Base-by-base conservation (phyloP, 2,329 filamentous ascomycete species). In the Fusarium brevicatenulatum region DNA sequence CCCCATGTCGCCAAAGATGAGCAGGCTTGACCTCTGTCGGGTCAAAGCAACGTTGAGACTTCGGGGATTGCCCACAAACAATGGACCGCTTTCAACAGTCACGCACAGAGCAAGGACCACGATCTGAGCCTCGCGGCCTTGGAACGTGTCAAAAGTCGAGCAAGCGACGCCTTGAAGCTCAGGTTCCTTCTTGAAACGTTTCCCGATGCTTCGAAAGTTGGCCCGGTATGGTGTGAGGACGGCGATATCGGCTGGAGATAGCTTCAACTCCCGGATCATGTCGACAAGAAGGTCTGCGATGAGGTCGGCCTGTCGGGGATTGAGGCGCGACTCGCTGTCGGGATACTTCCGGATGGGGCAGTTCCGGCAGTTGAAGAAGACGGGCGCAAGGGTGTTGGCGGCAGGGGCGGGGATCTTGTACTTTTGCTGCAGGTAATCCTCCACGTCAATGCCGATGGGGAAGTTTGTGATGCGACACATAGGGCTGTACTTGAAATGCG, bases 21-120 rank as follows among this genome's bases (percentile, higher is more conserved):
- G 9, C 0, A 70, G 62, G 1, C 34, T 28, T 1, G 62, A 70
- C 9, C 23, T 55, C 4, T 71, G 66, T 5, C 68, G 34, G 0
- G 61, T 71, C 7, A 70, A 5, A 1, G 66, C 55, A 0, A 71
- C 61, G 1, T 71, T 70, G 4, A 71, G 52, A 18, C 46, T 46
- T 0, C 23, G 52, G 2, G n/a, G 8, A 0, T 54, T 37, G 0
- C 19, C 52, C 0, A 50, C 42, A 11, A 62, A 55, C 5, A n/a
- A 4, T 1, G 66, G 61, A 1, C 66, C 66, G 2, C 56, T 54
- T 1, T 36, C 5, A 0, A 0, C 0, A 3, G 47, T 44, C 5
- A 71, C 66, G 1, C 55, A 61, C 10, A 71, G 2, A 1, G 50
- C 40, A 4, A 70, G 1, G 0, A 71, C 30, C 5, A 66, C 23